A percentile compares a stretch with the other conserved stretches of the same genome.
These are phyloP conservation scores for Elsinoe necatrix DNA, from an alignment of 2,329 filamentous ascomycete genomes.

Conservation along the genomic window DNA sequence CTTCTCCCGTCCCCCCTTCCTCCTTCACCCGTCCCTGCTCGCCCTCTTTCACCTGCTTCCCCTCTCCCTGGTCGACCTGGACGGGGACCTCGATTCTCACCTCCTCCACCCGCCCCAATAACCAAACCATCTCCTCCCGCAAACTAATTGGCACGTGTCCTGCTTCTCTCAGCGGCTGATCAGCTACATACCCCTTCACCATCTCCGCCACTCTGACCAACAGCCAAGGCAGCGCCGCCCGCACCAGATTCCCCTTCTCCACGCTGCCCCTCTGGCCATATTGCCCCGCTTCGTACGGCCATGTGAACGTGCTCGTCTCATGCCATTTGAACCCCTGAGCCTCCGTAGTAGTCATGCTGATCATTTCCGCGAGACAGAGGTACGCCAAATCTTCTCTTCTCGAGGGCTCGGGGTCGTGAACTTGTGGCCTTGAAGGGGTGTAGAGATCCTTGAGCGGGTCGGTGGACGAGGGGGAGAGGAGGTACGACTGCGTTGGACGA, in stretches of 20 bases:
- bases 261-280: slow-evolving; percentile 22
- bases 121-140: slow-evolving; percentile 65
- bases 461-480: slow-evolving; percentile 44
- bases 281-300: background rate
- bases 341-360: slow-evolving; percentile 28
- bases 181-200: slow-evolving; percentile 76
- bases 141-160: slow-evolving; percentile 84
- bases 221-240: slow-evolving; percentile 69
- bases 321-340: slow-evolving; percentile 1
- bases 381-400: slow-evolving; percentile 67
- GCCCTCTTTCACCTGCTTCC: slow-evolving; percentile 44
- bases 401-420: slow-evolving; percentile 57
- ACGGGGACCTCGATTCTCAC: slow-evolving; percentile 62
- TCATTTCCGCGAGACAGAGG: slow-evolving; percentile 67
- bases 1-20: slow-evolving; percentile 21
- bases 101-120: slow-evolving; percentile 57
- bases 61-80: slow-evolving; percentile 45
- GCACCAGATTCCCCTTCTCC: slow-evolving; percentile 55
- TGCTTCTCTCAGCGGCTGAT: slow-evolving; percentile 78
- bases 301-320: background rate
- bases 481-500: slow-evolving; percentile 44
- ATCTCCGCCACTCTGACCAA: slow-evolving; percentile 73
- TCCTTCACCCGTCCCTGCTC: slow-evolving; percentile 25
- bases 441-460: slow-evolving; percentile 55
- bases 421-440: slow-evolving; percentile 59